Evolutionary conservation across 1,139 yeast genomes (phyloP).

Genomic region (Geotrichum citri-aurantii): DNA sequence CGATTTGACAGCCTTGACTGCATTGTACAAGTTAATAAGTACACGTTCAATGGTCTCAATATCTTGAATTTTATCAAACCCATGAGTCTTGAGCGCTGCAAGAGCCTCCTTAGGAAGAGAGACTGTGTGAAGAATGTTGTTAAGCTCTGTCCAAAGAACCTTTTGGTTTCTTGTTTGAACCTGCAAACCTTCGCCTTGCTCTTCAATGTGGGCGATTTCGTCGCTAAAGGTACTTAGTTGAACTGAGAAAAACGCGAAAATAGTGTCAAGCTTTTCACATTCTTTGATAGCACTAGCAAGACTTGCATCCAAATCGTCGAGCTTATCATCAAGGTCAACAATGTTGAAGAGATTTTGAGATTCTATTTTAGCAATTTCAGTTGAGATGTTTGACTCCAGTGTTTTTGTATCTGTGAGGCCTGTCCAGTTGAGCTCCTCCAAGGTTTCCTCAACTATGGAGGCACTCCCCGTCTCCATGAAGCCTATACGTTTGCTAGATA

Average conservation of each 20-base stretch:
- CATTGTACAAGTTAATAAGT: constrained; percentile 56
- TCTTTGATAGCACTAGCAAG: constrained; percentile 50
- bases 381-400: constrained; percentile 51
- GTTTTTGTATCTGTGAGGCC: constrained; percentile 55
- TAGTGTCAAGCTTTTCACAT: constrained; percentile 57
- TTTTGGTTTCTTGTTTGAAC: constrained; percentile 79
- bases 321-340: constrained; percentile 41
- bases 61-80: constrained; percentile 46
- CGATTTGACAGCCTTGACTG: constrained; percentile 39
- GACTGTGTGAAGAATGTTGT: constrained; percentile 62
- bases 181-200: constrained; percentile 76
- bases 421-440: constrained; percentile 73
- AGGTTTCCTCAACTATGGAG: constrained; percentile 51
- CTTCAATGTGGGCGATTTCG: constrained; percentile 66
- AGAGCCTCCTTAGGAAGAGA: constrained; percentile 57
- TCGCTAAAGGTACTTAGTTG: constrained; percentile 56
- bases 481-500: constrained; percentile 2
- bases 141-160: constrained; percentile 60
- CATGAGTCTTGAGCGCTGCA: constrained; percentile 43
- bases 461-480: constrained; percentile 20
- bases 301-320: constrained; percentile 43
- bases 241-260: constrained; percentile 51
- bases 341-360: constrained; percentile 47
- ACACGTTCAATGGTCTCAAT: constrained; percentile 51
- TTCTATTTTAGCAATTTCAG: constrained; percentile 48